Conservation (phyloP, 179 eudicot genomes). For the Drosera spatulata region DNA sequence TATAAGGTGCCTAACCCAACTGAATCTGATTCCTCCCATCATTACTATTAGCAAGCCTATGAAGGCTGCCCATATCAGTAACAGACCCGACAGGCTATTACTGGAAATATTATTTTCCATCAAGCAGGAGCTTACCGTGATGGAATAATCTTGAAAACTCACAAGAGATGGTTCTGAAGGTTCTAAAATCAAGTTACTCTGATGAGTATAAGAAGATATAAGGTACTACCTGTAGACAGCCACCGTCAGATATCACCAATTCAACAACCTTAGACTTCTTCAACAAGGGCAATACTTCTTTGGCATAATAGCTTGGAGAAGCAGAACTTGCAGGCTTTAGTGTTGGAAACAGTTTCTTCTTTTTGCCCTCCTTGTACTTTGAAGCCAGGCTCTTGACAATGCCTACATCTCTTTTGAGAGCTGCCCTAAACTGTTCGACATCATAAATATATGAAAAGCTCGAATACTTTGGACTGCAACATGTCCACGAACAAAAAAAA, state of each 20-base stretch:
- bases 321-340: conserved; percentile 64
- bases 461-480: conserved; percentile 68
- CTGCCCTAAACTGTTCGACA: conserved; percentile 68
- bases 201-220: not conserved
- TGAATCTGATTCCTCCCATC: too few species aligned
- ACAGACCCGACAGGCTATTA: too few species aligned
- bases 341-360: conserved; percentile 47
- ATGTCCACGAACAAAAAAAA: conserved; percentile 1
- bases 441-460: conserved; percentile 84
- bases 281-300: conserved; percentile 62
- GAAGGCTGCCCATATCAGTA: too few species aligned
- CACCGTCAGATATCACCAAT: conserved; percentile 66
- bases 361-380: conserved; percentile 57
- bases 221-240: conserved; percentile 69
- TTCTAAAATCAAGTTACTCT: too few species aligned
- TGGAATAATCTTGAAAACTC: too few species aligned
- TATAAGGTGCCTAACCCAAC: too few species aligned
- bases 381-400: conserved; percentile 64
- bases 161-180: too few species aligned
- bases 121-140: too few species aligned
- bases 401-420: conserved; percentile 59
- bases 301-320: conserved; percentile 48
- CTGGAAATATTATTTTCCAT: too few species aligned
- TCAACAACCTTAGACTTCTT: conserved; percentile 72
- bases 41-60: too few species aligned